Evolutionary conservation across 75 land plant species (phyloP).

Genomic region (Adiantum capillusveneris): DNA sequence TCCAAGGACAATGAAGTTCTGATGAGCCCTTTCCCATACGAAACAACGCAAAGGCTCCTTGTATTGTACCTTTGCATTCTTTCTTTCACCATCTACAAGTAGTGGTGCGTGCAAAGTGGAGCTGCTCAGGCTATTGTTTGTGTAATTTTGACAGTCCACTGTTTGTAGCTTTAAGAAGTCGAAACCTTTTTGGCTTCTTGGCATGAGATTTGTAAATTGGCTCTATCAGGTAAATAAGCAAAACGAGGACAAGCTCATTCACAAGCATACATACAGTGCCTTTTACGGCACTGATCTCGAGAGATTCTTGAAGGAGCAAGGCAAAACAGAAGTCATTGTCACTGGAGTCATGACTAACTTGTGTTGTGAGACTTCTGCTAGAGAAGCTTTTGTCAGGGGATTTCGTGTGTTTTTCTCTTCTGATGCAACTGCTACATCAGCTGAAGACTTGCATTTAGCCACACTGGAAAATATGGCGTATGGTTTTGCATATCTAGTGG

Average conservation of each 20-base stretch:
- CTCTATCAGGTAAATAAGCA: slow-evolving; percentile 14
- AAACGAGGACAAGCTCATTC: slow-evolving; percentile 40
- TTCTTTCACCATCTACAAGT: too few species aligned
- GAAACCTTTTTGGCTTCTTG: too few species aligned
- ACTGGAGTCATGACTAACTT: slow-evolving; percentile 82
- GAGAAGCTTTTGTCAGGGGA: slow-evolving; percentile 67
- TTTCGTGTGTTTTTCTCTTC: slow-evolving; percentile 86
- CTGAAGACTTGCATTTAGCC: slow-evolving; percentile 56
- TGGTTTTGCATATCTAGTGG: slow-evolving; percentile 81
- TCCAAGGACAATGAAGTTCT: too few species aligned
- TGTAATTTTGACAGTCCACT: too few species aligned
- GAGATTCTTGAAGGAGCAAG: slow-evolving; percentile 35
- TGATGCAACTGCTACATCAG: slow-evolving; percentile 68
- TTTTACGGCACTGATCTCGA: slow-evolving; percentile 57
- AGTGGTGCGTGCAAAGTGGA: too few species aligned
- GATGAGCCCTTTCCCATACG: too few species aligned
- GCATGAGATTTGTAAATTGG: too few species aligned
- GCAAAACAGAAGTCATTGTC: slow-evolving; percentile 64
- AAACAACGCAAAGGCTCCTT: too few species aligned
- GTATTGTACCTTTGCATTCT: too few species aligned
- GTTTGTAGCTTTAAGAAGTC: too few species aligned
- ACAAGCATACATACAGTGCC: slow-evolving; percentile 75
- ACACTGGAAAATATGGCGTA: slow-evolving; percentile 74
- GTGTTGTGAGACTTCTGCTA: slow-evolving; percentile 88
- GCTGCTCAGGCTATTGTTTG: too few species aligned